Evolutionary conservation across 2,329 filamentous ascomycete genomes (phyloP).

Genomic region (Hypoxylon sp.): DNA sequence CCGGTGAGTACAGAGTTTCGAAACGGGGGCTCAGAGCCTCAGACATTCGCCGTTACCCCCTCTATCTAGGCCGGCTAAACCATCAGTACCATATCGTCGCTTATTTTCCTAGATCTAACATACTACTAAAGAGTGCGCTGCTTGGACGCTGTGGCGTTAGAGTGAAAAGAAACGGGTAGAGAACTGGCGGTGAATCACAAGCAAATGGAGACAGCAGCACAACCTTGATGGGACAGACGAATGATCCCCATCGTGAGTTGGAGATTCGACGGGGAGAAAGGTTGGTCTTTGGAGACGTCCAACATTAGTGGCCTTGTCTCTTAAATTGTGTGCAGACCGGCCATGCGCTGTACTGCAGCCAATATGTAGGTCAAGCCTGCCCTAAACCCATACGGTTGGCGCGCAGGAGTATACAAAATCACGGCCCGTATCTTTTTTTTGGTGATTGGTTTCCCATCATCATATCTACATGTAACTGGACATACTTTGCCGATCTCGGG

Average conservation of each 20-base stretch:
- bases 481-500: constrained; percentile 22
- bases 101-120: too few species aligned
- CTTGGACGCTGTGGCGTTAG: too few species aligned
- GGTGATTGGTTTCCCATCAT: constrained; percentile 21
- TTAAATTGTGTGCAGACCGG: constrained; percentile 9
- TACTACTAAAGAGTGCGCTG: too few species aligned
- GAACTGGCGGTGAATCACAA: constrained; percentile 15
- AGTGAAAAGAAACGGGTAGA: neutral
- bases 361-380: constrained; percentile 13
- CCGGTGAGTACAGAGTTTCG: constrained; percentile 13
- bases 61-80: constrained; percentile 5
- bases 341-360: constrained; percentile 4
- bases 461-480: constrained; percentile 14
- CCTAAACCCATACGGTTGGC: constrained; percentile 16
- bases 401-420: constrained; percentile 17
- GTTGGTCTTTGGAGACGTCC: constrained; percentile 2
- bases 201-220: neutral
- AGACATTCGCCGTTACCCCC: constrained; percentile 4
- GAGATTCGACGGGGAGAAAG: constrained; percentile 4
- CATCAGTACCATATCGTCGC: neutral
- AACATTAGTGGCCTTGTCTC: constrained; percentile 6
- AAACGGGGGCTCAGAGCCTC: constrained; percentile 1
- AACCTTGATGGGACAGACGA: neutral
- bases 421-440: constrained; percentile 5
- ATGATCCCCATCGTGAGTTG: constrained; percentile 4